Evolutionary conservation across 73 alveolate genomes (phyloP).

Genomic region (Symbiodinium pilosum): DNA sequence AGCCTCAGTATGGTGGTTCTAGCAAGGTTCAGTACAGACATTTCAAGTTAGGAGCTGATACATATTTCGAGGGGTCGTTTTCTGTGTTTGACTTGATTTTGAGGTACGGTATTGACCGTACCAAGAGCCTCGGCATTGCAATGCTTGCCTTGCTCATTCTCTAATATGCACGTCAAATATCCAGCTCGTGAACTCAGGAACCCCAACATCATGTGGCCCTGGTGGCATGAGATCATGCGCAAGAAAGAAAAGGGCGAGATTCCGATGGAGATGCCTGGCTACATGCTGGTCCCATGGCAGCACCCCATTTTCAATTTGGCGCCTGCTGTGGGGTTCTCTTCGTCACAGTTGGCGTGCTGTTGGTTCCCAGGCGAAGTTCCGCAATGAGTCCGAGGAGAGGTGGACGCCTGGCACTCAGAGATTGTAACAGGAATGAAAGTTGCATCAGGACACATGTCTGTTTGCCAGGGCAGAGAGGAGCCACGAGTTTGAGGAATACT

Average conservation of each 20-base stretch:
- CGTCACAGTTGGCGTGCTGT: too few relatives aligned
- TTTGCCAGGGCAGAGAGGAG: conserved; percentile 51
- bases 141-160: neutral
- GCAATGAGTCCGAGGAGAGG: conserved; percentile 74
- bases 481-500: conserved; percentile 52
- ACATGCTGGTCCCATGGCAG: conserved; percentile 56
- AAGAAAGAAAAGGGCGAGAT: conserved; percentile 91
- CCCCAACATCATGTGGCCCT: conserved; percentile 92
- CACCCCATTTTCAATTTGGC: neutral
- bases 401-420: neutral
- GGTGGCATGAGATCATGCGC: conserved; percentile 94
- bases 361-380: conserved; percentile 39
- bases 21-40: too few relatives aligned
- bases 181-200: conserved; percentile 8
- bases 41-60: too few relatives aligned
- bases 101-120: conserved; percentile 78
- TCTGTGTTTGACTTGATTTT: too few relatives aligned
- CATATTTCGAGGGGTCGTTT: too few relatives aligned
- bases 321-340: too few relatives aligned
- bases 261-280: conserved; percentile 82
- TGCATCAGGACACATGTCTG: neutral
- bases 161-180: neutral
- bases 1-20: neutral
- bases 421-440: neutral
- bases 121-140: conserved; percentile 32